Evolutionary conservation across 495 filamentous ascomycete species (phyloP).

Genomic region (Penicillium ucsense): DNA sequence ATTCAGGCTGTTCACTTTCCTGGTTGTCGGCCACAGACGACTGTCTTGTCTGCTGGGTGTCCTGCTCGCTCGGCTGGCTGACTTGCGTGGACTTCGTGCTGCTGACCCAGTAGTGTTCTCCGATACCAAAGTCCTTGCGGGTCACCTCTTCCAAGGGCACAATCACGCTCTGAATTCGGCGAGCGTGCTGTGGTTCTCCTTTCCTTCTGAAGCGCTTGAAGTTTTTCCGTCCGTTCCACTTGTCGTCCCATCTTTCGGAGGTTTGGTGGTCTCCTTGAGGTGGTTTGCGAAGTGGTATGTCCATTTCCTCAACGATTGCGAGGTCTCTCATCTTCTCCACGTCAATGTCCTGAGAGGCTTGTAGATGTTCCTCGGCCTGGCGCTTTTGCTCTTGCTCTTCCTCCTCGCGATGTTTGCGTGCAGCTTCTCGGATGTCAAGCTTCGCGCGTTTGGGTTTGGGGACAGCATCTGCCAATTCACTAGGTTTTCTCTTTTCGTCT

Average conservation of each 20-base stretch:
- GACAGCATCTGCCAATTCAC: constrained; percentile 10
- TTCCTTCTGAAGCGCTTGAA: constrained; percentile 83
- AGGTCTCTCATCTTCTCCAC: constrained; percentile 63
- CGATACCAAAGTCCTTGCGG: constrained; percentile 71
- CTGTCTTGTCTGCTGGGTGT: constrained; percentile 13
- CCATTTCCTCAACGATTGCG: constrained; percentile 74
- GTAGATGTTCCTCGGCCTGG: constrained; percentile 33
- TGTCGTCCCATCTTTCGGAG: constrained; percentile 70
- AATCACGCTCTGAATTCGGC: constrained; percentile 51
- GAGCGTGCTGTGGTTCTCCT: constrained; percentile 35
- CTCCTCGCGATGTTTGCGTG: constrained; percentile 57
- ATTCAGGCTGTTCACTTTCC: constrained; percentile 4
- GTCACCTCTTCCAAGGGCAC: constrained; percentile 72
- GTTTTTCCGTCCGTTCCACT: constrained; percentile 93
- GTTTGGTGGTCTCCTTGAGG: constrained; percentile 26
- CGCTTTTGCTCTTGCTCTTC: constrained; percentile 35
- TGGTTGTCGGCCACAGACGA: background rate
- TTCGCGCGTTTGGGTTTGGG: constrained; percentile 41
- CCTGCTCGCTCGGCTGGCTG: constrained; percentile 10
- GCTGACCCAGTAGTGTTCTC: constrained; percentile 67
- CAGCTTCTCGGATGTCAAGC: constrained; percentile 60
- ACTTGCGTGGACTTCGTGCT: constrained; percentile 19
- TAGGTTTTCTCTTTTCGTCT: constrained; percentile 3
- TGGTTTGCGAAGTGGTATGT: constrained; percentile 35
- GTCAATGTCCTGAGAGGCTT: constrained; percentile 48